These are phyloP conservation scores for Halenospora varia DNA, from an alignment of 495 filamentous ascomycete genomes.

Conservation along the genomic window DNA sequence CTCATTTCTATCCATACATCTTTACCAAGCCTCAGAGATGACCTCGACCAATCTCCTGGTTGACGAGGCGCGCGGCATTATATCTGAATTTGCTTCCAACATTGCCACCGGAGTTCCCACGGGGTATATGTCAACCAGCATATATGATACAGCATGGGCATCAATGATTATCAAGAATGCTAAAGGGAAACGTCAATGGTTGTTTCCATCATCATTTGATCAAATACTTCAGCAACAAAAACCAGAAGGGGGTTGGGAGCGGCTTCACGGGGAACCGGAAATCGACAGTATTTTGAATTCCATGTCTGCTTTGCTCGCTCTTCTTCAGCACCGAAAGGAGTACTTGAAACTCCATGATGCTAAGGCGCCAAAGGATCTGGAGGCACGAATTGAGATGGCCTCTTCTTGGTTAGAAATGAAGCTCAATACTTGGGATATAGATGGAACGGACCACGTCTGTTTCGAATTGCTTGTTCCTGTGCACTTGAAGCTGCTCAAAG, in stretches of 20 bases:
- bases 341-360: background rate
- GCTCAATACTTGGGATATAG: background rate
- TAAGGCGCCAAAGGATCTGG: background rate
- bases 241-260: conserved; percentile 30
- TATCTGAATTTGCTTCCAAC: too few species aligned
- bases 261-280: conserved; percentile 19
- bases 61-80: too few species aligned
- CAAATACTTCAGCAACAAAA: background rate
- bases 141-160: conserved; percentile 47
- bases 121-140: conserved; percentile 25
- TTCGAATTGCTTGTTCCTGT: background rate
- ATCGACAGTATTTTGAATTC: conserved; percentile 36
- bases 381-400: background rate
- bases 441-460: background rate
- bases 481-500: background rate
- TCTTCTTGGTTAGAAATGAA: background rate
- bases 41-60: too few species aligned
- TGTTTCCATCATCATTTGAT: background rate
- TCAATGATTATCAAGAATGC: conserved; percentile 30
- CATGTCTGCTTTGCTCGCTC: conserved; percentile 28
- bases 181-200: conserved; percentile 23
- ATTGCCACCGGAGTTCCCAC: too few species aligned
- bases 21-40: too few species aligned
- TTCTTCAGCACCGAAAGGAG: conserved; percentile 12
- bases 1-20: too few species aligned